Evolutionary conservation across 225 moss, liverwort and hornwort genomes (phyloP).

Genomic region (Neckera pumila): DNA sequence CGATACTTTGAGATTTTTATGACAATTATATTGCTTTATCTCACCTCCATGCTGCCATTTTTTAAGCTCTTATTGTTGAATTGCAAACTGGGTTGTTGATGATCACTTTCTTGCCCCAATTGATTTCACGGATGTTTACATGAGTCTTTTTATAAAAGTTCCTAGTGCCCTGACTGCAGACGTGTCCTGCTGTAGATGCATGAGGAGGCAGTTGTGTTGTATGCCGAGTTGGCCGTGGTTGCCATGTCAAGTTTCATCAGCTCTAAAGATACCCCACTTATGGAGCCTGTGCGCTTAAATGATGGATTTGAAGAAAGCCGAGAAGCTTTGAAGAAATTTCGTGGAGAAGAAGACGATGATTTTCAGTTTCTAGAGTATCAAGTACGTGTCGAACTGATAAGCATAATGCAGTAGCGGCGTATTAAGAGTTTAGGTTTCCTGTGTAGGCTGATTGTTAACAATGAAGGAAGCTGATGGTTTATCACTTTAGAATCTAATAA

Average conservation of each 20-base stretch:
- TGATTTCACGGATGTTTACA: neutral
- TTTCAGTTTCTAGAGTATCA: slow-evolving; percentile 65
- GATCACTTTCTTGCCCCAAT: neutral
- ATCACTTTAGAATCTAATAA: neutral
- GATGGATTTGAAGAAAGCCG: slow-evolving; percentile 60
- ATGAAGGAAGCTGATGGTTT: neutral
- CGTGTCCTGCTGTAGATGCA: slow-evolving; percentile 49
- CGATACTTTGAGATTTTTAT: neutral
- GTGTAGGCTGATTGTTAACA: neutral
- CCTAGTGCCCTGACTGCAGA: slow-evolving; percentile 19
- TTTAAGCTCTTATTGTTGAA: neutral
- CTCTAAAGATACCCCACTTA: slow-evolving; percentile 51
- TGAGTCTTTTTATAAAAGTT: neutral
- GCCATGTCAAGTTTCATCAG: slow-evolving; percentile 62
- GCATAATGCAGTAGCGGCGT: neutral
- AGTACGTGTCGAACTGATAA: slow-evolving; percentile 9
- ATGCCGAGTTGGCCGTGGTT: slow-evolving; percentile 50
- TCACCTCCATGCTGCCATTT: neutral
- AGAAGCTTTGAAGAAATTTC: slow-evolving; percentile 50
- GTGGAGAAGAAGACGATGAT: slow-evolving; percentile 64
- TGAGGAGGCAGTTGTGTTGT: slow-evolving; percentile 48
- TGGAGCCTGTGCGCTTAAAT: slow-evolving; percentile 55
- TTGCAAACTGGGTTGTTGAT: neutral
- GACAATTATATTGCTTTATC: neutral
- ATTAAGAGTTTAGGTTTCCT: neutral